Conservation (phyloP, 1,284 basidiomycete genomes). For the Microbotryomycetes sp. region DNA sequence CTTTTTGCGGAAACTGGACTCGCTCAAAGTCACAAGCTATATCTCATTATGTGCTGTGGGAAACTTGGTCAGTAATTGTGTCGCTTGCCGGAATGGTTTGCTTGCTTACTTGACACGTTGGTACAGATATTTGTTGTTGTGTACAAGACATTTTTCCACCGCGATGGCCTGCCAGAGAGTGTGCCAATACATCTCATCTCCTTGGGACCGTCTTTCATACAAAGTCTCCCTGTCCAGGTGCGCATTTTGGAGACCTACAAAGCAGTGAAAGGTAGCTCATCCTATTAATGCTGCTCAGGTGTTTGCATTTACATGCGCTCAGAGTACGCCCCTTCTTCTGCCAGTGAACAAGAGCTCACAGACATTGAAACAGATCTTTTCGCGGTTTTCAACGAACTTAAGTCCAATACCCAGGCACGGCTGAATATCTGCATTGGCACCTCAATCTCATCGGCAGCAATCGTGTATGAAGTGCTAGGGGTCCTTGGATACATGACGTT, state of each 20-base stretch:
- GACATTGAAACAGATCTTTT: conserved; percentile 54
- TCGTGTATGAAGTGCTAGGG: conserved; percentile 58
- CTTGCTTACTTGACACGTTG: neutral
- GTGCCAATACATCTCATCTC: conserved; percentile 43
- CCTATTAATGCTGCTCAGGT: conserved; percentile 43
- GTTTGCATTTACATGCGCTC: conserved; percentile 20
- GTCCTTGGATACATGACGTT: conserved; percentile 93
- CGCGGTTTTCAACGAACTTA: conserved; percentile 89
- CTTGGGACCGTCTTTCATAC: conserved; percentile 69
- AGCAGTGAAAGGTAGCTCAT: conserved; percentile 59
- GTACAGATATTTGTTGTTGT: conserved; percentile 31
- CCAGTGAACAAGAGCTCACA: neutral
- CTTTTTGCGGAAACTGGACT: conserved; percentile 70
- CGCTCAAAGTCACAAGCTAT: conserved; percentile 57
- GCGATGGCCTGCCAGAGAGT: conserved; percentile 22
- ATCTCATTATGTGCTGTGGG: conserved; percentile 71
- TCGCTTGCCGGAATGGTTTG: neutral
- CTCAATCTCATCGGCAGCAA: conserved; percentile 60
- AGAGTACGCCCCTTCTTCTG: conserved; percentile 13
- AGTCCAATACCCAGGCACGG: conserved; percentile 58
- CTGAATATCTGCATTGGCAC: conserved; percentile 82
- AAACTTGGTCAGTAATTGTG: conserved; percentile 49
- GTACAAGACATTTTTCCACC: conserved; percentile 33
- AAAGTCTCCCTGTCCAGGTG: conserved; percentile 88
- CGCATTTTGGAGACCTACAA: conserved; percentile 48